Evolutionary conservation across 2,329 filamentous ascomycete species (phyloP).

Genomic region (Fusarium goolgardi): DNA sequence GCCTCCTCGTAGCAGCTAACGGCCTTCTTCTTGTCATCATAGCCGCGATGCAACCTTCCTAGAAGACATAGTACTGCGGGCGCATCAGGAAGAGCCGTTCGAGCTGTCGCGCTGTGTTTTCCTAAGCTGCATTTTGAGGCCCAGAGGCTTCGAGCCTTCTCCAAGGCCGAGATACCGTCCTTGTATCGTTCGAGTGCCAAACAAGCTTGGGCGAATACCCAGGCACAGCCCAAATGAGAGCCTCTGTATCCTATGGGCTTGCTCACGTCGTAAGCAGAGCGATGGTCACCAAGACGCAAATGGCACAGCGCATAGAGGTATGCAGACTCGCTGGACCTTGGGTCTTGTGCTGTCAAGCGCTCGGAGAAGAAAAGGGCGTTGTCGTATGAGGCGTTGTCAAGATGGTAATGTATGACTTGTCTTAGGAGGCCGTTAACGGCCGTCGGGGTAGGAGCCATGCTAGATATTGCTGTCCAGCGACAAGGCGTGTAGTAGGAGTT

Average conservation of each 20-base stretch:
- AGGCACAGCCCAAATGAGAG: conserved; percentile 85
- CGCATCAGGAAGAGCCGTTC: conserved; percentile 83
- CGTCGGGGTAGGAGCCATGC: conserved; percentile 65
- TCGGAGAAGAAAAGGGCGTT: conserved; percentile 96
- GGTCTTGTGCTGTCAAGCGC: conserved; percentile 85
- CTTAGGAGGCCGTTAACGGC: conserved; percentile 65
- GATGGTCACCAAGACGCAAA: conserved; percentile 82
- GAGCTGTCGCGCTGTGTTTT: conserved; percentile 80
- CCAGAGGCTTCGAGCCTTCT: conserved; percentile 85
- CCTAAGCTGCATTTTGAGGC: conserved; percentile 79
- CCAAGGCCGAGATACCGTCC: conserved; percentile 85
- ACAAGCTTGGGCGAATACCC: conserved; percentile 91
- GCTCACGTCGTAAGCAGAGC: conserved; percentile 86
- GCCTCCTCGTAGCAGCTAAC: conserved; percentile 89
- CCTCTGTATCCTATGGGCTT: conserved; percentile 77
- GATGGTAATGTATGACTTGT: conserved; percentile 73
- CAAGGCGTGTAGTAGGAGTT: conserved; percentile 18
- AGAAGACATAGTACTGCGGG: conserved; percentile 85
- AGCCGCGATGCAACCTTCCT: conserved; percentile 86
- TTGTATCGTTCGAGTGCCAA: conserved; percentile 80
- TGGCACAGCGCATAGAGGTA: conserved; percentile 89
- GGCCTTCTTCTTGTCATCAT: conserved; percentile 85
- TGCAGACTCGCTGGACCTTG: conserved; percentile 80
- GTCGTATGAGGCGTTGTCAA: conserved; percentile 89
- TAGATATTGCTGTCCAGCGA: conserved; percentile 44